A percentile compares a stretch with the other conserved stretches of the same genome.
Conservation (phyloP, 345 rosid species). For the Gossypioides kirkii region DNA sequence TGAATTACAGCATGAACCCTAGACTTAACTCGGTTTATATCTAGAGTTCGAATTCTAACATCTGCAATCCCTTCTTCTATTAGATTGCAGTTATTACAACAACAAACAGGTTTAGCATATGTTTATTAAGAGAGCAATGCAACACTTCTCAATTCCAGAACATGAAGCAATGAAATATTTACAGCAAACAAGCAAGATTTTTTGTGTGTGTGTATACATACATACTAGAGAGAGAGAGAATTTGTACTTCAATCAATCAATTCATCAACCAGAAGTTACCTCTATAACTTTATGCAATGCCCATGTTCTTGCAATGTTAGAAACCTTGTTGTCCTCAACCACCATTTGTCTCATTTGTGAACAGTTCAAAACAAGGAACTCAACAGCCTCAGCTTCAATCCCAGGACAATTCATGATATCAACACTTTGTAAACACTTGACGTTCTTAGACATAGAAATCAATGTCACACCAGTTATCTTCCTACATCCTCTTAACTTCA, state of each 20-base stretch:
- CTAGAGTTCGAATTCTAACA: background rate
- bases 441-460: constrained; percentile 41
- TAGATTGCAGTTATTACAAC: background rate
- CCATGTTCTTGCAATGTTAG: constrained; percentile 37
- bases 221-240: too few species aligned
- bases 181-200: constrained; percentile 15
- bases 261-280: constrained; percentile 29
- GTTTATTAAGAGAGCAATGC: background rate
- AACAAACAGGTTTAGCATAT: background rate
- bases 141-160: background rate
- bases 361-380: constrained; percentile 43
- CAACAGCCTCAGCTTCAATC: constrained; percentile 45
- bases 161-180: constrained; percentile 10
- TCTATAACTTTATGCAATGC: constrained; percentile 41
- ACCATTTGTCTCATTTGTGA: constrained; percentile 38
- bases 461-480: constrained; percentile 39
- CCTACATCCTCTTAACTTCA: constrained; percentile 67
- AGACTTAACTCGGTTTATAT: background rate
- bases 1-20: background rate
- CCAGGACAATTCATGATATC: constrained; percentile 48
- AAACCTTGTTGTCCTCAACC: constrained; percentile 61
- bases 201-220: background rate
- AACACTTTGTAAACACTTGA: constrained; percentile 43
- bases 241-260: background rate
- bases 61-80: background rate